Evolutionary conservation across 371 early-diverging fungal species (phyloP).

Genomic region (Syncephalis plumigaleata): DNA sequence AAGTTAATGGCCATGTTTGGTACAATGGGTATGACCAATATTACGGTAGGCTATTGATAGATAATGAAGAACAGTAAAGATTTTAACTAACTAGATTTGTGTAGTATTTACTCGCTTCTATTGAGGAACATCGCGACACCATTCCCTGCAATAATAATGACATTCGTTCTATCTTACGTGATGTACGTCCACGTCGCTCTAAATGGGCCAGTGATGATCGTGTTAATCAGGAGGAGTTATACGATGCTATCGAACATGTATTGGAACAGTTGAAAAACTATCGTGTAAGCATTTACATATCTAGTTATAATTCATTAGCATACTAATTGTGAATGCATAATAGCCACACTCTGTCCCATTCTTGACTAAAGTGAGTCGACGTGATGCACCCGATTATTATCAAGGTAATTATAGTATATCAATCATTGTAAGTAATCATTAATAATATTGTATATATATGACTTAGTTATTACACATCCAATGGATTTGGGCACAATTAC

Average conservation of each 20-base stretch:
- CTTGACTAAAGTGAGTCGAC: conserved; percentile 73
- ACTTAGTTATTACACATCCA: conserved; percentile 64
- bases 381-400: conserved; percentile 90
- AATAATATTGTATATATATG: too few relatives aligned
- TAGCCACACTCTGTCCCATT: conserved; percentile 64
- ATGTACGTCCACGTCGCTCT: conserved; percentile 68
- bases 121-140: conserved; percentile 45
- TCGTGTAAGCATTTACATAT: conserved; percentile 16
- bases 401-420: too few relatives aligned
- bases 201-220: conserved; percentile 77
- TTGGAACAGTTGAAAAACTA: conserved; percentile 64
- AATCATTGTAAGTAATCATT: too few relatives aligned
- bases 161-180: conserved; percentile 54
- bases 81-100: not conserved
- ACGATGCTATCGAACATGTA: conserved; percentile 73
- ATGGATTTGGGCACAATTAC: conserved; percentile 87
- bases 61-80: not conserved
- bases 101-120: conserved; percentile 63
- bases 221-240: conserved; percentile 83
- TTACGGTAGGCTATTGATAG: too few relatives aligned
- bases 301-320: too few relatives aligned
- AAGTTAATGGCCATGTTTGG: too few relatives aligned
- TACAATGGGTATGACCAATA: too few relatives aligned
- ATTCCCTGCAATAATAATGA: conserved; percentile 50
- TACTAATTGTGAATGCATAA: too few relatives aligned